Conservation (phyloP, 768 basidiomycete genomes). For the Daedaleopsis nitida region DNA sequence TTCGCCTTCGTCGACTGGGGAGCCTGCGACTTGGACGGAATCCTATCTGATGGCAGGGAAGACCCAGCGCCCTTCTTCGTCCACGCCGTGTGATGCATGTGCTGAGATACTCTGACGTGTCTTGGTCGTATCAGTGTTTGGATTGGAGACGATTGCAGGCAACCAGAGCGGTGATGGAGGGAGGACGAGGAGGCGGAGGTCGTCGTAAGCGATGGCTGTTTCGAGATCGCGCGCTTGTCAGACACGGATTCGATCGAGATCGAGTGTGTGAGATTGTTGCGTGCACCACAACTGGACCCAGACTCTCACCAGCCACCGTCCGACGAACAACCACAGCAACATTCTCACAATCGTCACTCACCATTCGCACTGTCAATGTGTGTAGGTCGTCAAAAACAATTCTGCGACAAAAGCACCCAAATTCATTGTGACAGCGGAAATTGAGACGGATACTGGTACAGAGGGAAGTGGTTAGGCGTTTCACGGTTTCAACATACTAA, state of each 20-base stretch:
- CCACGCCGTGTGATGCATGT: constrained; percentile 48
- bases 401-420: no score
- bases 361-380: neutral
- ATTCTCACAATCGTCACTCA: neutral
- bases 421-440: no score
- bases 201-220: neutral
- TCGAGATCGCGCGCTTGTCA: neutral
- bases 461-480: no score
- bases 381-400: neutral
- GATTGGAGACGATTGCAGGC: no score
- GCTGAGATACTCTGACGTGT: neutral
- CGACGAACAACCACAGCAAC: neutral
- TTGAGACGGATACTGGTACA: no score
- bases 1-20: constrained; percentile 26
- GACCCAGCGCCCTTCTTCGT: constrained; percentile 36
- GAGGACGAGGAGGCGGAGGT: neutral
- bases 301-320: no score
- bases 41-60: constrained; percentile 59
- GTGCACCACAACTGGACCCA: neutral
- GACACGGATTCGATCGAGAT: neutral
- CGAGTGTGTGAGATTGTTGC: neutral
- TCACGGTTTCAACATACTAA: no score
- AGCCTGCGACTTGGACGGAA: constrained; percentile 37
- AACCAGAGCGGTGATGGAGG: neutral
- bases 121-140: neutral